Base-by-base conservation (phyloP, 2,329 filamentous ascomycete species). In the Sporothrix pseudoabietina region DNA sequence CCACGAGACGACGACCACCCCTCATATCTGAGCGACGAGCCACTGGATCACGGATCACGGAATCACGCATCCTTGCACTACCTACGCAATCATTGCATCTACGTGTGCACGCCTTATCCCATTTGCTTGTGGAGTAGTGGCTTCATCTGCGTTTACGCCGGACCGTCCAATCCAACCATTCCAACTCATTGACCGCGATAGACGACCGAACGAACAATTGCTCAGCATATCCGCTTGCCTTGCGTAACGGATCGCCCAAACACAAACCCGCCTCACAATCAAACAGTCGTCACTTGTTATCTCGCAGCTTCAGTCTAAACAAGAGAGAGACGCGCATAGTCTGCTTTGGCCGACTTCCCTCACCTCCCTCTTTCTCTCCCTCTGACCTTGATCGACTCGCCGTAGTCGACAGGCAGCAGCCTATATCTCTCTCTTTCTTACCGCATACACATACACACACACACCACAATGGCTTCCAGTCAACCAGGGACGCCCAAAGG, bases 401-500 rank as follows among this genome's bases (percentile, higher is more conserved):
- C 68, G 44, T 32, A 44, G 69, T 71, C 69, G 69, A 59, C 68
- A 70, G 55, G 54, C 47, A 44, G 41, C 52, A n/a, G 35, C 10
- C 35, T 19, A 22, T 5, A 32, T 3, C 26, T 30, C 22, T 44
- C n/a, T 12, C 49, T n/a, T 12, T 65, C 30, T 6, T 3, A 8
- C 35, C 8, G 26, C 57, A 39, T 39, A 63, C 47, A 61, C 71
- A 69, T n/a, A 68, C 52, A 63, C 47, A 47, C 75, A 78, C 52
- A 49, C 30, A 54, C 0, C 75, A 77, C 63, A 71, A 81, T 81
- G 80, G 79, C 78, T 35, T 69, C 78, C 44, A 74, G 76, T 71
- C 76, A 76, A 65, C 77, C 77, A 74, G 76, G 75, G 49, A 61
- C 72, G 32, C 63, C 74, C 63, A 69, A 66, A 72, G 76, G 41